phyloP scores from a whole-genome alignment of 495 filamentous ascomycete genomes.

The Sporormia fimetaria region DNA sequence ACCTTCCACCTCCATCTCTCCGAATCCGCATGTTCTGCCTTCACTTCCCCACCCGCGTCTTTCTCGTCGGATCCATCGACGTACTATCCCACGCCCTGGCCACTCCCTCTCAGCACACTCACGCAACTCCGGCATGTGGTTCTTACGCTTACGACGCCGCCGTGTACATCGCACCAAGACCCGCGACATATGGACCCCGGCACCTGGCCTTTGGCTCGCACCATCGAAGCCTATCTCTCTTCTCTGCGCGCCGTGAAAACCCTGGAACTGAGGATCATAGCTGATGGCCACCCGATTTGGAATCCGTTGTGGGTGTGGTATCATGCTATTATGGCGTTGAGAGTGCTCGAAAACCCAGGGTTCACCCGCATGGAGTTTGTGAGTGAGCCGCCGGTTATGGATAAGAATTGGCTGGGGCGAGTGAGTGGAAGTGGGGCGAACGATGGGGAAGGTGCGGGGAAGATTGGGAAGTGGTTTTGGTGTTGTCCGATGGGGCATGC shows the following conservation, averaged over 20 bases:
- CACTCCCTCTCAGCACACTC: too few species aligned
- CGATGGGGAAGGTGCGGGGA: slow-evolving; percentile 2
- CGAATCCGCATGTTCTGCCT: too few species aligned
- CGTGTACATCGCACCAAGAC: too few species aligned
- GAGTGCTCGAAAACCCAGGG: neutral
- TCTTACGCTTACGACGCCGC: too few species aligned
- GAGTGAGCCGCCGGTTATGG: slow-evolving; percentile 1
- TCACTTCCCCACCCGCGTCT: too few species aligned
- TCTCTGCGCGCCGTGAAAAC: too few species aligned
- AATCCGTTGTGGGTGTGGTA: slow-evolving; percentile 27
- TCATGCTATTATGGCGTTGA: slow-evolving; percentile 17
- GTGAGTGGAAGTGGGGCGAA: too few species aligned
- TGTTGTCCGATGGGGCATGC: slow-evolving; percentile 12
- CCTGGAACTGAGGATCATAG: slow-evolving; percentile 21
- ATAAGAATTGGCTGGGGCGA: slow-evolving; percentile 18
- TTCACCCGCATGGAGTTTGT: neutral
- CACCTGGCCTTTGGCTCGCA: slow-evolving; percentile 16
- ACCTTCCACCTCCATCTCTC: too few species aligned
- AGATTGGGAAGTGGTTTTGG: slow-evolving; percentile 14
- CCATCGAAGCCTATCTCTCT: slow-evolving; percentile 16
- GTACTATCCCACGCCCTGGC: too few species aligned
- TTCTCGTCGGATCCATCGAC: too few species aligned
- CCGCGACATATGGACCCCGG: slow-evolving; percentile 15
- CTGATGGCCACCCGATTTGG: slow-evolving; percentile 24
- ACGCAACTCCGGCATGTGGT: too few species aligned